These are phyloP conservation scores for Fusarium sulawesiense DNA, from an alignment of 2,329 filamentous ascomycete species.

Conservation along the genomic window DNA sequence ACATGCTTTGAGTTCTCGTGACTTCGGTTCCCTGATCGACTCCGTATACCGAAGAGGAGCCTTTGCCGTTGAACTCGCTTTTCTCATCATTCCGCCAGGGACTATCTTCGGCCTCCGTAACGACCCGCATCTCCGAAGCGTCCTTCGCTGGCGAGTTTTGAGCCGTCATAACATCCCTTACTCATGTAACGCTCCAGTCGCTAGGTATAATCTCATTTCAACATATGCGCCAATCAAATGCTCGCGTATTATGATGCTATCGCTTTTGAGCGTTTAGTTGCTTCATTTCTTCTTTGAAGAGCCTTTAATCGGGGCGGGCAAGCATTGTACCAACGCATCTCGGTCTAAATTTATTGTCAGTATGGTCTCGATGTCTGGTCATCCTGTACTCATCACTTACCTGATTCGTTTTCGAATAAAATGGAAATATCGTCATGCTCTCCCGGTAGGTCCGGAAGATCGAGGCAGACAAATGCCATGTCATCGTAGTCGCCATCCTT, in stretches of 20 bases:
- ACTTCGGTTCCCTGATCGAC: constrained; percentile 1
- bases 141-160: not conserved
- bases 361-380: not conserved
- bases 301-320: constrained; percentile 69
- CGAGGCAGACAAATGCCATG: constrained; percentile 83
- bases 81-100: constrained; percentile 9
- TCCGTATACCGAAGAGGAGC: constrained; percentile 10
- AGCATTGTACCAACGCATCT: constrained; percentile 62
- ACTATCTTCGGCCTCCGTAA: constrained; percentile 20
- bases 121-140: constrained; percentile 22
- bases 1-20: constrained; percentile 7
- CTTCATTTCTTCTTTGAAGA: constrained; percentile 50
- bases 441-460: constrained; percentile 87
- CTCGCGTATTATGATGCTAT: constrained; percentile 17
- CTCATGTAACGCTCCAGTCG: constrained; percentile 13
- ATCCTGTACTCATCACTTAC: constrained; percentile 61
- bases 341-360: constrained; percentile 59
- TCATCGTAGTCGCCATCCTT: constrained; percentile 66
- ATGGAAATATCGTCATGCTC: constrained; percentile 94
- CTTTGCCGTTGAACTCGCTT: not conserved
- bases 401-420: constrained; percentile 81
- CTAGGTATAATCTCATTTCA: constrained; percentile 33
- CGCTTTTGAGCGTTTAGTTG: constrained; percentile 11
- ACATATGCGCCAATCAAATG: constrained; percentile 9
- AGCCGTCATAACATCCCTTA: constrained; percentile 7